Base-by-base conservation (phyloP, 305 asterid species). In the Fraxinus angustifolia region DNA sequence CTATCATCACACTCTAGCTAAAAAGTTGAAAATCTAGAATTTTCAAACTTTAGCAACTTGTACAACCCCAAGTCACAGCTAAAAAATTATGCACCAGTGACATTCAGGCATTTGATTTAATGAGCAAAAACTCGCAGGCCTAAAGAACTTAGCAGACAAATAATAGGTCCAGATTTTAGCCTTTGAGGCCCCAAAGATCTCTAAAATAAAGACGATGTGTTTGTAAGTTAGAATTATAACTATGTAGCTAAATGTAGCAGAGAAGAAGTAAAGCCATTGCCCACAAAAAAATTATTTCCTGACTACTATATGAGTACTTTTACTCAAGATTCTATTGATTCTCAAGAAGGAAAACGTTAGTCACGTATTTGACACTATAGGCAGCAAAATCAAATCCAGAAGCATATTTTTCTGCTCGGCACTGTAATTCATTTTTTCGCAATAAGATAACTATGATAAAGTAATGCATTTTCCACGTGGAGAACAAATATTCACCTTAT, bases 241-340 rank as follows among this genome's bases (percentile, higher is more conserved):
- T 65, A 26, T 26, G n/a, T 26, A 65, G 73, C n/a, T 65, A 8
- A 26, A 42, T 26, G 73, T 65, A 65, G 0, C 16, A 11, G 28
- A 56, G 17, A 56, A 56, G 28, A 17, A 65, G 34, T 26, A 65
- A 65, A 4, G 34, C 17, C 16, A 45, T 2, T 17, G 30, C 80
- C 82, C 36, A 26, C 35, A 26, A 34, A 31, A 17, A 80, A 42
- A 23, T 42, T 30, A 78, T 50, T 45, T 78, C 84, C 11, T 60
- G 36, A 76, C 35, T 71, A 26, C 35, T 65, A 62, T 62, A 23
- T 5, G 14, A 26, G 73, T 26, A 26, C 35, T 67, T 60, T 74
- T 56, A 30, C 33, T 53, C 62, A 34, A 45, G 80, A 1, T 60
- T 68, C 31, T 53, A 48, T 62, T 14, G 73, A 23, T 23, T 65